Base-by-base conservation (phyloP, 2,329 filamentous ascomycete genomes). In the Exophiala alcalophila region DNA sequence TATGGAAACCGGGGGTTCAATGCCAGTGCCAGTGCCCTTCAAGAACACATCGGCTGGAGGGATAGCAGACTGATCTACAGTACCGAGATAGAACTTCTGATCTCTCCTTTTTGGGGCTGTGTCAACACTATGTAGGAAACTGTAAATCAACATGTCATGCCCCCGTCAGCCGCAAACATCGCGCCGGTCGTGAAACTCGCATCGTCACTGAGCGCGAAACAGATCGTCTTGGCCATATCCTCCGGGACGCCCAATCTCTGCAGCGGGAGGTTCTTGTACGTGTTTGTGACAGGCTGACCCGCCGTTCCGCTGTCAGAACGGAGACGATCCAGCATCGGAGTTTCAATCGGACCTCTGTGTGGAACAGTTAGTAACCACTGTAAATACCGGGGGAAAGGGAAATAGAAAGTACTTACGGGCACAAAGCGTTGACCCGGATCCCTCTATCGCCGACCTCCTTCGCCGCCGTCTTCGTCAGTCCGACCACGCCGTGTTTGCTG, bases 191-290 rank as follows among this genome's bases (percentile, higher is more conserved):
- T 72, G 47, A 66, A 65, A 9, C 59, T 55, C 14, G 68, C 58
- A 5, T 67, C 69, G 52, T 73, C 69, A 31, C 66, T 67, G 16
- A 73, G 49, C 11, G 71, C 53, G 45, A 71, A 72, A 6, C 68
- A 57, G 3, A 67, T 63, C 1, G 69, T 65, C 1, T 61, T 64
- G 0, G 65, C 68, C 3, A 72, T 59, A 48, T 73, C 70, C 19
- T 67, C 65, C 3, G 45, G 26, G 14, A 38, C 40, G 15, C 51
- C 48, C n/a, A 52, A 19, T 26, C 89, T 89, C 61, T 87, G 82
- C 24, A 51, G 20, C 23, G 48, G 44, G 15, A 51, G 12, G 7
- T 35, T 51, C 37, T 51, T 51, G 44, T 45, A 44, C 11, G 44
- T 47, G 15, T 42, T 39, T 6, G 48, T 48, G 25, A 47, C 43